Percentiles rank a stretch among this genome's conserved stretches.
Evolutionary conservation across 1,139 yeast genomes (phyloP).

Genomic region (Candida pseudocylindracea): DNA sequence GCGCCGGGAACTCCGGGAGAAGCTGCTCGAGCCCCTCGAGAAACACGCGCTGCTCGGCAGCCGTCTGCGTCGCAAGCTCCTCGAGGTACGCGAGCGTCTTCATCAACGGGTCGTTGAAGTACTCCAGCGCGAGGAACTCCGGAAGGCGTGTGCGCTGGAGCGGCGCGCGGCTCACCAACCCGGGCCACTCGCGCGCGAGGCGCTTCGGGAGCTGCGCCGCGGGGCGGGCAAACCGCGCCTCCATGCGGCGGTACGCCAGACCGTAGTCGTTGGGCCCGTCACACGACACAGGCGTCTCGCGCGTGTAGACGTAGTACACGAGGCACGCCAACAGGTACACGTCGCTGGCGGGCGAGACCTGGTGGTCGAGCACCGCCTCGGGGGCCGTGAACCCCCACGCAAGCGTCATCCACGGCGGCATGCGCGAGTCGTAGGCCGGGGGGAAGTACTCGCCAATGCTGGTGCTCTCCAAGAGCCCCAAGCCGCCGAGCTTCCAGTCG

Average conservation of each 20-base stretch:
- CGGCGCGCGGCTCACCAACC: slow-evolving; percentile 18
- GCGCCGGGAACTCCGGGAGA: slow-evolving; percentile 46
- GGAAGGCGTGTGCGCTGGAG: slow-evolving; percentile 23
- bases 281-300: slow-evolving; percentile 8
- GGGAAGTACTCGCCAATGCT: slow-evolving; percentile 25
- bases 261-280: slow-evolving; percentile 25
- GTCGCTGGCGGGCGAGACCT: slow-evolving; percentile 47
- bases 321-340: slow-evolving; percentile 67
- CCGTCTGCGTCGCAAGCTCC: slow-evolving; percentile 56
- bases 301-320: slow-evolving; percentile 40
- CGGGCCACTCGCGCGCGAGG: slow-evolving; percentile 1
- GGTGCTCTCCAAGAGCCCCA: slow-evolving; percentile 37
- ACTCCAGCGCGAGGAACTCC: slow-evolving; percentile 28
- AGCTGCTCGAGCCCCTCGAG: slow-evolving; percentile 36
- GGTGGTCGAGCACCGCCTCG: slow-evolving; percentile 34
- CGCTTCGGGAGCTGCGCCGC: slow-evolving; percentile 12
- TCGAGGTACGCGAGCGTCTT: slow-evolving; percentile 70
- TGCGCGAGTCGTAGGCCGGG: slow-evolving; percentile 44
- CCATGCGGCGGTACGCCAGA: slow-evolving; percentile 19
- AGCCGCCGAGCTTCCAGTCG: slow-evolving; percentile 85
- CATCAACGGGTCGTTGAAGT: slow-evolving; percentile 62
- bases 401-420: slow-evolving; percentile 59
- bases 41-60: slow-evolving; percentile 46
- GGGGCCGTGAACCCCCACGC: slow-evolving; percentile 55
- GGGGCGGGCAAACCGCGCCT: slow-evolving; percentile 18